phyloP scores from a whole-genome alignment of 2,329 filamentous ascomycete genomes.

The Neofusicoccum kwambonambiense region DNA sequence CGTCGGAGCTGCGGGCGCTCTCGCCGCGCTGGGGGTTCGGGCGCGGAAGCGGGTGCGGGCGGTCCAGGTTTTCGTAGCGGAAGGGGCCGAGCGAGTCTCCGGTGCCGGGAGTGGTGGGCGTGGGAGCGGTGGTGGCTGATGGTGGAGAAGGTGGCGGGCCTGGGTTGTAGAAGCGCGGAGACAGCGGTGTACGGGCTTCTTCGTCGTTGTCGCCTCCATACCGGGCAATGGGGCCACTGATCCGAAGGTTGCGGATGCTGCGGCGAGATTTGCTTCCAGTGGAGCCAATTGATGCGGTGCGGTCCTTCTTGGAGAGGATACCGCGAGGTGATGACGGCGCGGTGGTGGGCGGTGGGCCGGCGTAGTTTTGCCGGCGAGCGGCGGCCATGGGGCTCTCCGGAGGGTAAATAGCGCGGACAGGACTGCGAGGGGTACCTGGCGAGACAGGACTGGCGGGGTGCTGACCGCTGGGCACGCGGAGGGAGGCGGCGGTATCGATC shows the following conservation, averaged over 20 bases:
- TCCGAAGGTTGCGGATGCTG: conserved; percentile 56
- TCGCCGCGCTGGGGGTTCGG: conserved; percentile 31
- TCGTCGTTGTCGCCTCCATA: conserved; percentile 46
- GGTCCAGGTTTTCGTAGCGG: conserved; percentile 32
- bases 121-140: conserved; percentile 18
- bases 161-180: conserved; percentile 57
- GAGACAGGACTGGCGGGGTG: conserved; percentile 28
- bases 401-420: conserved; percentile 50
- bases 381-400: conserved; percentile 28
- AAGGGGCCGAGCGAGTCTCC: conserved; percentile 32
- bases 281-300: conserved; percentile 38
- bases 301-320: conserved; percentile 35
- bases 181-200: conserved; percentile 54
- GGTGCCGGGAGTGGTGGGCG: conserved; percentile 30
- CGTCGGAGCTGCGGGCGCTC: conserved; percentile 20
- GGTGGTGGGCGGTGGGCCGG: background rate
- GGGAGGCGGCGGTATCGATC: conserved; percentile 29
- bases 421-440: conserved; percentile 39
- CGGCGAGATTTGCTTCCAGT: conserved; percentile 40
- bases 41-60: conserved; percentile 31
- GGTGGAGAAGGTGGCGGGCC: conserved; percentile 52
- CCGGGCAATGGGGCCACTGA: conserved; percentile 55
- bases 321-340: conserved; percentile 30
- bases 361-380: conserved; percentile 1
- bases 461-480: conserved; percentile 6